Base-by-base conservation (phyloP, 139 green algal genomes). In the Chlamydomonas urium region DNA sequence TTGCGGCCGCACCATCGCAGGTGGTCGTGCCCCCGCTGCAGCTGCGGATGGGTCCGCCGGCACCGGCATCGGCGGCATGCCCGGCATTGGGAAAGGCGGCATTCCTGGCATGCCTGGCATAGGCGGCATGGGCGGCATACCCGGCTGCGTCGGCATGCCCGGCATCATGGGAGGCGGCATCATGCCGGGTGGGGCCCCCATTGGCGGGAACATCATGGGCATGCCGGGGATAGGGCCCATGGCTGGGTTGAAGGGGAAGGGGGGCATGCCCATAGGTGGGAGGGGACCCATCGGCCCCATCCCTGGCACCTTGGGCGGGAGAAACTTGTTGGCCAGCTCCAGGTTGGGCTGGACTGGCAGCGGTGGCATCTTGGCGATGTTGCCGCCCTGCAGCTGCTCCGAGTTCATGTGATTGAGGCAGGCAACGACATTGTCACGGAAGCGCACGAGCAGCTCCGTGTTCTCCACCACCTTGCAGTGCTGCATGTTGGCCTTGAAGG, bases 361-460 rank as follows among this genome's bases (percentile, higher is more conserved):
- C 28, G 89, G 83, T 21, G 92, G 92, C 92, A 97, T 95, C 37
- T 91, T 80, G 17, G 67, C 82, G 84, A 95, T 90, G 23, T 88
- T 85, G 34, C 89, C 91, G 14, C 67, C 76, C 65, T 91, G 87
- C n/a, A n/a, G n/a, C n/a, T n/a, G n/a, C n/a, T n/a, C n/a, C 35
- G 17, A 66, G 29, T 76, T 81, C 84, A 97, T 93, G 35, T 87
- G 82, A 24, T 85, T 74, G 23, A 93, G 67, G 29, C 91, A 88
- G 36, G 69, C 67, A 60, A 93, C 68, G 38, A 97, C 86, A 84
- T 94, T 97, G 77, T 97, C 92, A 17, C 85, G 78, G 67, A 94
- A 89, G 21, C 76, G 72, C 61, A 90, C 71, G 50, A 97, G 77
- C 68, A 97, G 83, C 69, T 92, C 83, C 0, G 82, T 92, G 82